These are phyloP conservation scores for Cylindrodendrum hubeiense DNA, from an alignment of 2,329 filamentous ascomycete species.

Conservation along the genomic window DNA sequence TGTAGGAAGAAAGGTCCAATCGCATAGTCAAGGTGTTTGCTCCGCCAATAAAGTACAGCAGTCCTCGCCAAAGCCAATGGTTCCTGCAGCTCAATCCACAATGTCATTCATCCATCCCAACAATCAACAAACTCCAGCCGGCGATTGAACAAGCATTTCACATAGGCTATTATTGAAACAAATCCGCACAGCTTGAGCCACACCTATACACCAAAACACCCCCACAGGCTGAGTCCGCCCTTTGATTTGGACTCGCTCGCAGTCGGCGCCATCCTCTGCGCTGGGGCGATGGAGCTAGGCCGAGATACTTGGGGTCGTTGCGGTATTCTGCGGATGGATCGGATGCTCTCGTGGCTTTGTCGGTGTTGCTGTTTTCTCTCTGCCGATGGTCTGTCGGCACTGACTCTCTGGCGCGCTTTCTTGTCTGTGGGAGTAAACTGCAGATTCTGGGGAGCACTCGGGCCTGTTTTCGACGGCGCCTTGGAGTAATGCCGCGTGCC, in stretches of 20 bases:
- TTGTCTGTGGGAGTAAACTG: background rate
- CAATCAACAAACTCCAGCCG: background rate
- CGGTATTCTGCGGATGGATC: background rate
- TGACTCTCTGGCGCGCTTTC: background rate
- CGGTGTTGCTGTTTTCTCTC: constrained; percentile 2
- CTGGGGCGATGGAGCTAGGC: background rate
- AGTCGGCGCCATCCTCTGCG: background rate
- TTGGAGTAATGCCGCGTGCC: background rate
- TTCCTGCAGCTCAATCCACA: background rate
- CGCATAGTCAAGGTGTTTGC: background rate
- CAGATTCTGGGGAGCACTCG: background rate
- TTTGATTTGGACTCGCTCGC: background rate
- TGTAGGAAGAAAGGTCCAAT: background rate
- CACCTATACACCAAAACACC: constrained; percentile 4
- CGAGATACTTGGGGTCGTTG: background rate
- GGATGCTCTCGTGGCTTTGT: constrained; percentile 16
- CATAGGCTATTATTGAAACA: background rate
- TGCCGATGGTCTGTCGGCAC: background rate
- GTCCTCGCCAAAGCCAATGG: background rate
- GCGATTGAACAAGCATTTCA: background rate
- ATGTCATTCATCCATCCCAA: background rate
- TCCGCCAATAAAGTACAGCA: background rate
- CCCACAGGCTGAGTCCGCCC: constrained; percentile 11
- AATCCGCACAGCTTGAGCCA: background rate
- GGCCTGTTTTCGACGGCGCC: background rate